These are phyloP conservation scores for Phytophthora litchii DNA, from an alignment of 352 stramenopile genomes.

Conservation along the genomic window DNA sequence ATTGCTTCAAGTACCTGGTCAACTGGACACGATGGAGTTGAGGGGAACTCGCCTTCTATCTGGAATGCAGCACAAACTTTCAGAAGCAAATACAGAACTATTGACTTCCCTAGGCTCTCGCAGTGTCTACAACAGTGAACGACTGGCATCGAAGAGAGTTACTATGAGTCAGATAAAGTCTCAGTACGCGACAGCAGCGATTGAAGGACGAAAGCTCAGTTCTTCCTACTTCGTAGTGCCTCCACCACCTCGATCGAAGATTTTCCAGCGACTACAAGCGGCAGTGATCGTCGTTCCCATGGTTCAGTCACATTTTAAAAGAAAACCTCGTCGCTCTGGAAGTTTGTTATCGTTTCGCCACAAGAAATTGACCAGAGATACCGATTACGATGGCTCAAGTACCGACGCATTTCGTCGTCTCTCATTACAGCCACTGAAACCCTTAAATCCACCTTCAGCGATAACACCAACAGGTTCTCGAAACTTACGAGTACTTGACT, in stretches of 20 bases:
- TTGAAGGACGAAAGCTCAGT: conserved; percentile 1
- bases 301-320: not conserved
- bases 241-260: not conserved
- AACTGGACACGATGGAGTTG: conserved; percentile 14
- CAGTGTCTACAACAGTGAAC: conserved; percentile 23
- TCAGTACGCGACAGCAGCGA: conserved; percentile 7
- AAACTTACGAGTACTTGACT: not conserved
- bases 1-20: conserved; percentile 20
- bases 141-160: not conserved
- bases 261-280: conserved; percentile 3
- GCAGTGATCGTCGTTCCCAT: not conserved
- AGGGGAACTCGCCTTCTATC: conserved; percentile 22
- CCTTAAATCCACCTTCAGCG: not conserved
- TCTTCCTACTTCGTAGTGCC: not conserved
- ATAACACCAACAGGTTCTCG: not conserved
- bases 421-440: not conserved
- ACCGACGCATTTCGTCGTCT: not conserved
- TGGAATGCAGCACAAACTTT: conserved; percentile 21
- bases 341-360: not conserved
- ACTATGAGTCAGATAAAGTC: conserved; percentile 23
- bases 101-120: conserved; percentile 11
- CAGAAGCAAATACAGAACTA: conserved; percentile 5
- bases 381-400: not conserved
- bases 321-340: not conserved
- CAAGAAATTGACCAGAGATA: not conserved